Evolutionary conservation across 2,329 filamentous ascomycete genomes (phyloP), one percentile per base, ranked within the genome.

Genomic region (Colletotrichum eleusines): DNA sequence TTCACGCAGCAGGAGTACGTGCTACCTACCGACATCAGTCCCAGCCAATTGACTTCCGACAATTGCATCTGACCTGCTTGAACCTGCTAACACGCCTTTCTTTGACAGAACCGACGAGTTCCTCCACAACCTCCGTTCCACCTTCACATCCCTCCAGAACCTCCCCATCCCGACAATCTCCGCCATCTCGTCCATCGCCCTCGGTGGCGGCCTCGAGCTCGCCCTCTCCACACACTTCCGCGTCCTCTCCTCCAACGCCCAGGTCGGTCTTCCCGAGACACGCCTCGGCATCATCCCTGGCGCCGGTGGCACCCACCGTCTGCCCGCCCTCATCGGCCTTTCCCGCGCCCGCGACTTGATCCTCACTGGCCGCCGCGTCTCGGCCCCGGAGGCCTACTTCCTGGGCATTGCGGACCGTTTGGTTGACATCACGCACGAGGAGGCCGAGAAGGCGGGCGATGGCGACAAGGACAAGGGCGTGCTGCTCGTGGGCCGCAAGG

Each of bases 191-290:
- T 96, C 93, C 60, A 84, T 93, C 69, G 96, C 96, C 7, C 91
- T 98, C 38, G 96, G 96, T 73, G 96, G 96, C 76, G 96, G 96
- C 57, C 90, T 99, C 74, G 96, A 99, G 83, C 89, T 99, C 63
- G 95, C 94, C 1, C 89, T 99, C 8, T 91, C 92, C 75, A 97
- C 95, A 1, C 91, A 96, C 81, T 90, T 99, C 81, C 94, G 96
- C 74, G 91, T 99, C 63, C 91, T 98, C 74, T 88, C 91, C 40
- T 94, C 93, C 48, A 92, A 91, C 42, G 92, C 94, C 20, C 84
- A 86, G 31, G 90, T 99, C 65, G 95, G 90, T 0, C 89, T 98
- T 6, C 96, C 96, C 1, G 96, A 99, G 80, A 98, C 96, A 1
- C 88, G 95, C 2, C 88, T 99, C 2, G 96, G 92, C 66, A 99